Conservation (phyloP, 2,329 filamentous ascomycete species). For the Rhynchosporium agropyri region DNA sequence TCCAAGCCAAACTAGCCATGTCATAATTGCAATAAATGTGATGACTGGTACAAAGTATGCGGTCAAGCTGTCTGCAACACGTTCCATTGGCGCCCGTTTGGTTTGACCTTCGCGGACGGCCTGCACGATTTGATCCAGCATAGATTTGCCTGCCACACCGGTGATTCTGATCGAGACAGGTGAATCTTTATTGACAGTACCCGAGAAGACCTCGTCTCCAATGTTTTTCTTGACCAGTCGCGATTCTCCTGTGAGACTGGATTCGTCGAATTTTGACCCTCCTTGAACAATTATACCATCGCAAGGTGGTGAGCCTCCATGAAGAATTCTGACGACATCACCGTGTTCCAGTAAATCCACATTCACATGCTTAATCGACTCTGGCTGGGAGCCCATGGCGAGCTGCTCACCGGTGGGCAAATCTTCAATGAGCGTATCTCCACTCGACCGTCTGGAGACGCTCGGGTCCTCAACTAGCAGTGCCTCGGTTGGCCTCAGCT, state of each 20-base stretch:
- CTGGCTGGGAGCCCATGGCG: conserved; percentile 6
- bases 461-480: conserved; percentile 58
- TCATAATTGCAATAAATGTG: conserved; percentile 67
- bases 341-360: conserved; percentile 70
- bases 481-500: conserved; percentile 76
- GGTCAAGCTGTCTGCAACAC: conserved; percentile 72
- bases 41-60: conserved; percentile 77
- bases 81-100: conserved; percentile 73
- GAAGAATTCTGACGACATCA: conserved; percentile 72
- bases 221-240: conserved; percentile 63
- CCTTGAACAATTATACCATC: conserved; percentile 71
- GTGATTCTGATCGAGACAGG: conserved; percentile 66
- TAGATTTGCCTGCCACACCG: conserved; percentile 66
- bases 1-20: conserved; percentile 72
- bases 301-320: conserved; percentile 81
- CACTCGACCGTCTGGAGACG: conserved; percentile 12
- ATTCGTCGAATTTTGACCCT: conserved; percentile 79
- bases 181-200: conserved; percentile 71
- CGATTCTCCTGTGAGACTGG: conserved; percentile 83
- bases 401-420: conserved; percentile 17
- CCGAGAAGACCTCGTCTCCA: conserved; percentile 69
- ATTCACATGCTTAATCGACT: conserved; percentile 31
- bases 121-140: conserved; percentile 79
- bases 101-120: conserved; percentile 79
- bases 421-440: conserved; percentile 13